Conservation (phyloP, 352 stramenopile genomes). For the Pythium vanterpoolii region DNA sequence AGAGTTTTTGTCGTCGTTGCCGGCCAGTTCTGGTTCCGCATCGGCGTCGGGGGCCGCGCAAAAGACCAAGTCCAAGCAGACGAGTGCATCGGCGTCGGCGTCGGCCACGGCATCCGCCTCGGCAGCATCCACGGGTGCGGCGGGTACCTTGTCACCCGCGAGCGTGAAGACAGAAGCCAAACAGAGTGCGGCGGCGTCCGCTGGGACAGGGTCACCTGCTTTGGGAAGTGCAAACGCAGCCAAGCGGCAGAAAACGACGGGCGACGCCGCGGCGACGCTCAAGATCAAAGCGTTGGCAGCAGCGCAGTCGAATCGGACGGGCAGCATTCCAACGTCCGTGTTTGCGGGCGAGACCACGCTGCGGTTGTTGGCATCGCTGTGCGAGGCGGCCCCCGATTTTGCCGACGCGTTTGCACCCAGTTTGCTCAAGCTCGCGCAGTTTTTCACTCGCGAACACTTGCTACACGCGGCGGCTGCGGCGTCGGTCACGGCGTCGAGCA, state of each 20-base stretch:
- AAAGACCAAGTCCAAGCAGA: constrained; percentile 43
- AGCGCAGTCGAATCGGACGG: constrained; percentile 20
- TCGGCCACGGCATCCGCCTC: background rate
- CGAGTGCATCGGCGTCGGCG: background rate
- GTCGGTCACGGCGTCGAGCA: background rate
- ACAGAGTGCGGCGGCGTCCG: constrained; percentile 8
- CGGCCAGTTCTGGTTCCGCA: constrained; percentile 13
- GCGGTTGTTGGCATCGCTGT: constrained; percentile 59
- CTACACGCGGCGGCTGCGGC: constrained; percentile 40
- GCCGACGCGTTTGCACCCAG: constrained; percentile 74
- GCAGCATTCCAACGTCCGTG: constrained; percentile 35
- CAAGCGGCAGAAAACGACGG: constrained; percentile 20
- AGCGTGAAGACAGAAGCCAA: constrained; percentile 21
- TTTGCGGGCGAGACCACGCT: constrained; percentile 72
- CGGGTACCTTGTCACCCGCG: constrained; percentile 16
- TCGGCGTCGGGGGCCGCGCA: constrained; percentile 10
- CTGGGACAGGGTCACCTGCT: constrained; percentile 11
- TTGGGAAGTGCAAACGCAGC: constrained; percentile 9
- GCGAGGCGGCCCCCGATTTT: constrained; percentile 59
- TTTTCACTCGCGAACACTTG: constrained; percentile 82
- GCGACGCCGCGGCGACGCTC: background rate
- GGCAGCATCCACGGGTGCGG: background rate
- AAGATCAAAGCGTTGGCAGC: constrained; percentile 16
- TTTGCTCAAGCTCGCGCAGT: constrained; percentile 80
- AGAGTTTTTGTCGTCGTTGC: constrained; percentile 34